These are phyloP conservation scores for Calocybe indica DNA, from an alignment of 768 basidiomycete genomes.

Conservation along the genomic window DNA sequence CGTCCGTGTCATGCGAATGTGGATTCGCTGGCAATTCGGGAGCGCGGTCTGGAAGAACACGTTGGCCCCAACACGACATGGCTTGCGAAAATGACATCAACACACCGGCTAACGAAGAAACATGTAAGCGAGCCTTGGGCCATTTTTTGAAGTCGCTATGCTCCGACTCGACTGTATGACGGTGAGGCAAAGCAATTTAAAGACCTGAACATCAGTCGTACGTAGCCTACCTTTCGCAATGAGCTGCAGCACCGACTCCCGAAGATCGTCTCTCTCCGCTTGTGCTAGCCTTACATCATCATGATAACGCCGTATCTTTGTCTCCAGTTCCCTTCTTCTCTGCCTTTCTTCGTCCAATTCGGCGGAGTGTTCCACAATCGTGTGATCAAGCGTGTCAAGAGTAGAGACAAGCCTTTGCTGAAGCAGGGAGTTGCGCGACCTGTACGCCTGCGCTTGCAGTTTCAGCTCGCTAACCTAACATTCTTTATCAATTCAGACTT, in stretches of 20 bases:
- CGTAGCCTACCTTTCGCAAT: slow-evolving; percentile 51
- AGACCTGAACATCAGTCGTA: background rate
- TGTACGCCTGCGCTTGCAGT: slow-evolving; percentile 1
- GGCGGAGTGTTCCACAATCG: slow-evolving; percentile 29
- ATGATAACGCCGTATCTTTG: slow-evolving; percentile 29
- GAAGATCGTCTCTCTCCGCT: slow-evolving; percentile 45
- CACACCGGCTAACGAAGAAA: slow-evolving; percentile 34
- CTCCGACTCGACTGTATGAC: slow-evolving; percentile 30
- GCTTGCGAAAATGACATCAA: background rate
- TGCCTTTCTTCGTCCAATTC: slow-evolving; percentile 31
- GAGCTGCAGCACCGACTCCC: slow-evolving; percentile 44
- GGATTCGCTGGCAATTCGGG: slow-evolving; percentile 1
- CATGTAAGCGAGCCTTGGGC: slow-evolving; percentile 38
- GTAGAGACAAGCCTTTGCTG: slow-evolving; percentile 19
- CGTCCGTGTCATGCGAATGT: slow-evolving; percentile 15
- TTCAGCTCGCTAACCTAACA: slow-evolving; percentile 2
- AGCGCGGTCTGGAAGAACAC: slow-evolving; percentile 9
- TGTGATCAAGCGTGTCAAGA: slow-evolving; percentile 42
- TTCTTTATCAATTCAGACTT: too few species aligned
- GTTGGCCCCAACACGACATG: slow-evolving; percentile 2
- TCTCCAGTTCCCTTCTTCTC: slow-evolving; percentile 27
- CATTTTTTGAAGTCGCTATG: slow-evolving; percentile 38
- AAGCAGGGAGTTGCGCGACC: background rate
- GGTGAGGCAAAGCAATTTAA: background rate
- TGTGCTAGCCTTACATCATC: slow-evolving; percentile 28